Percentiles rank a stretch among this genome's conserved stretches.
Conservation (phyloP, 305 asterid species). For the Fraxinus latifolia region DNA sequence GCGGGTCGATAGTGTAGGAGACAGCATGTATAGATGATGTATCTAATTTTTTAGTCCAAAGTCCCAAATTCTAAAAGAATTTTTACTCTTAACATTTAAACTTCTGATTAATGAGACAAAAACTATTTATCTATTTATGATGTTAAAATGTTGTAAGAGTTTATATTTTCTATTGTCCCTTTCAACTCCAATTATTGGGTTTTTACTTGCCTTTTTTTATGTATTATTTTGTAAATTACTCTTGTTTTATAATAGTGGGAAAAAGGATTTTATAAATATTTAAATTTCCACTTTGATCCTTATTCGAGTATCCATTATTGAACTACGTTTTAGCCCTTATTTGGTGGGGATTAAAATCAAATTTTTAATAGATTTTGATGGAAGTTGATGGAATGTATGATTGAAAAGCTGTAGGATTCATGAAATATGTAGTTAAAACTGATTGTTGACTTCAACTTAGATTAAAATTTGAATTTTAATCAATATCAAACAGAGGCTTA, state of each 20-base stretch:
- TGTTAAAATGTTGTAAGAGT: neutral
- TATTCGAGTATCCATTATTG: neutral
- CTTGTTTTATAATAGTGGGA: neutral
- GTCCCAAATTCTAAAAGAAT: slow-evolving; percentile 14
- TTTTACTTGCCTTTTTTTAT: neutral
- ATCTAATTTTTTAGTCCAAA: slow-evolving; percentile 21
- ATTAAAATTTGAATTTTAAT: no score
- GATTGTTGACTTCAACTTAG: neutral
- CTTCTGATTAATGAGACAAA: slow-evolving; percentile 21
- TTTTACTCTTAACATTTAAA: slow-evolving; percentile 22
- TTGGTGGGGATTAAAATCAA: neutral
- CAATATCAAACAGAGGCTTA: no score
- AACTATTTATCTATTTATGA: slow-evolving; percentile 5
- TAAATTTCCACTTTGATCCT: neutral
- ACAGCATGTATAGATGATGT: slow-evolving; percentile 41
- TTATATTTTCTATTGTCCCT: neutral
- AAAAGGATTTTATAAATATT: neutral
- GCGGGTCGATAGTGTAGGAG: slow-evolving; percentile 23
- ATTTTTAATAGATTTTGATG: neutral
- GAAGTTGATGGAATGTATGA: neutral
- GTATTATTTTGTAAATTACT: neutral
- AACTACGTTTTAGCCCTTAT: no score
- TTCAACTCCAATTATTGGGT: neutral
- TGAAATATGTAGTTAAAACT: neutral
- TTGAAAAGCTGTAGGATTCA: neutral